These are phyloP conservation scores for Arachnomyces sp. DNA, from an alignment of 2,329 filamentous ascomycete genomes.

Conservation along the genomic window DNA sequence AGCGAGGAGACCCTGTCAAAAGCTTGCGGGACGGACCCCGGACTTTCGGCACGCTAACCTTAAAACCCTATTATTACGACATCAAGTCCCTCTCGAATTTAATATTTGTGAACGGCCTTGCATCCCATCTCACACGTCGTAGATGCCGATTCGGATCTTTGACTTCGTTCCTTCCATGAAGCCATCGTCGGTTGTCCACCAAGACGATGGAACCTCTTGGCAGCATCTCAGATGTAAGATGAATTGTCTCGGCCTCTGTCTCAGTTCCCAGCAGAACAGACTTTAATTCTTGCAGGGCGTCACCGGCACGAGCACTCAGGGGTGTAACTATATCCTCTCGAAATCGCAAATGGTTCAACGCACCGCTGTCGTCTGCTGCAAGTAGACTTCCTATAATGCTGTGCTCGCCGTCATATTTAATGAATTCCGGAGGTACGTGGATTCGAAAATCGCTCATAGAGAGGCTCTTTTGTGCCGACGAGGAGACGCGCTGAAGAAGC, in stretches of 20 bases:
- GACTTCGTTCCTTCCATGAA: slow-evolving; percentile 29
- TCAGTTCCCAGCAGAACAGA: slow-evolving; percentile 12
- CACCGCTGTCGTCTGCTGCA: slow-evolving; percentile 8
- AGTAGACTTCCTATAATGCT: slow-evolving; percentile 19
- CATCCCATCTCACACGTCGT: slow-evolving; percentile 29
- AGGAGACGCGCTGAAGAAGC: slow-evolving; percentile 20
- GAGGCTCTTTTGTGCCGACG: slow-evolving; percentile 15
- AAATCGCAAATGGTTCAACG: slow-evolving; percentile 16
- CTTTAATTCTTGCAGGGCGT: slow-evolving; percentile 25
- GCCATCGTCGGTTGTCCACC: slow-evolving; percentile 29
- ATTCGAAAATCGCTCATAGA: slow-evolving; percentile 25
- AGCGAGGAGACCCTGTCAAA: no score
- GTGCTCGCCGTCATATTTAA: slow-evolving; percentile 15
- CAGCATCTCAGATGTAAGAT: slow-evolving; percentile 19
- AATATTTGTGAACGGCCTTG: no score
- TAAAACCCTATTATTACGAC: no score
- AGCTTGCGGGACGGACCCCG: no score
- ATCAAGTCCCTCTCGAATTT: no score
- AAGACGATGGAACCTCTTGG: slow-evolving; percentile 25
- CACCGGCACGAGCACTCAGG: slow-evolving; percentile 16
- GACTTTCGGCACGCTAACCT: no score
- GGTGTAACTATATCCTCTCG: slow-evolving; percentile 24
- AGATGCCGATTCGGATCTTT: slow-evolving; percentile 29
- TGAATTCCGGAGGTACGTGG: slow-evolving; percentile 25
- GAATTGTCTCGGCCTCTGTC: slow-evolving; percentile 10